Base-by-base conservation (phyloP, 495 filamentous ascomycete species). In the Penicillium silybi region DNA sequence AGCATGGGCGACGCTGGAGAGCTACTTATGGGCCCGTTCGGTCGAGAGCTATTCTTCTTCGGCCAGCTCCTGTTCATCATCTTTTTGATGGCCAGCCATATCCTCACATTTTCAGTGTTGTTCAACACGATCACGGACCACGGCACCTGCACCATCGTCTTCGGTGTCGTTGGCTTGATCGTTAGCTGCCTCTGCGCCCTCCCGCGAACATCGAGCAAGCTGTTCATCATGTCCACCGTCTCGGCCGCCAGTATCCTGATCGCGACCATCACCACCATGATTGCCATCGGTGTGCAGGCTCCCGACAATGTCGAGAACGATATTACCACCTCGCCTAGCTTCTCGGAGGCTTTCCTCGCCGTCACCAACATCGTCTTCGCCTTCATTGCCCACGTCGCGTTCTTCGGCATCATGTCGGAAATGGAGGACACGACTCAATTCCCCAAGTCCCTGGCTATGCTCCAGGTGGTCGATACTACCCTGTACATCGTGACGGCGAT, bases 281-380 rank as follows among this genome's bases (percentile, higher is more conserved):
- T 87, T 50, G 77, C 72, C 11, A 81, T 81, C 5, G 82, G 75
- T 7, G 53, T 83, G 19, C 68, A 75, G 41, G 64, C 68, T 2
- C 54, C 59, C 37, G 66, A 52, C 17, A 1, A 54, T 10, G 53
- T 54, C 10, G 29, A 15, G 44, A 64, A 60, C 44, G 56, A 62
- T 42, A 52, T 57, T 53, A 57, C 32, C 47, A 62, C 57, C 11
- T 44, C 49, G 22, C 44, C 59, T 18, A 56, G 25, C 25, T 47
- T 64, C 19, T 22, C 40, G 17, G 49, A 62, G 4, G 74, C 65
- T 15, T 63, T 90, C 59, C 76, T 85, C 40, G 84, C 83, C 6
- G 77, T 88, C 29, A 81, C 80, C 52, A 89, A 89, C 68, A 87
- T 90, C 41, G 80, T 88, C 47, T 88, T 92, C 53, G 86, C 88